Evolutionary conservation across 2,329 filamentous ascomycete genomes (phyloP), one percentile per base, ranked within the genome.

Genomic region (Ceratocystis lukuohia): DNA sequence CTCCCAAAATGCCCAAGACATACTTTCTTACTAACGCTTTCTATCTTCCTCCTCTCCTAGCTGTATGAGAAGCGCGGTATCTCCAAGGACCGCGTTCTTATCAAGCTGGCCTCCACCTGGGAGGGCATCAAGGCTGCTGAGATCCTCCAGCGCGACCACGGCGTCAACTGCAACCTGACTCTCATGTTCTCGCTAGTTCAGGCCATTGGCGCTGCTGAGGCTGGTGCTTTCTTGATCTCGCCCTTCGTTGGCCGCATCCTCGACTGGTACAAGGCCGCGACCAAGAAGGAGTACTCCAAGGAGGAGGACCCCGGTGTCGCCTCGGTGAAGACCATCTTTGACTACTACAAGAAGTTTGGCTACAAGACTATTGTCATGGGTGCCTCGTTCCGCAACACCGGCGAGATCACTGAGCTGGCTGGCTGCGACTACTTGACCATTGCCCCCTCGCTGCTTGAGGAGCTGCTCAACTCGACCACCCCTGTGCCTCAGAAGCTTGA

Each of bases 311-410:
- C 94, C 67, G 94, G 94, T 82, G 94, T 99, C 78, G 84, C 90
- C 81, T 93, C 88, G 71, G 94, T 99, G 75, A 84, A 93, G 84
- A 76, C 74, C 78, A 99, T 99, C 82, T 99, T 88, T 87, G 94
- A 99, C 86, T 99, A 99, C 89, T 99, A 99, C 88, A 99, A 99
- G 90, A 97, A 97, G 85, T 90, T 82, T 78, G 91, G 89, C 78
- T 96, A 99, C 88, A 96, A 96, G 74, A 99, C 94, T 78, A 96
- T 97, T 73, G 94, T 99, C 80, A 99, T 99, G 94, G 94, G 94
- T 75, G 94, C 94, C 72, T 96, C 92, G 50, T 99, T 99, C 91
- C 87, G 94, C 77, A 97, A 88, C 83, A 81, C 81, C 70, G 94
- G 94, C 74, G 94, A 99, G 83, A 96, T 99, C 79, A 97, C 91